Percentiles rank a stretch among this genome's conserved stretches.
phyloP scores from a whole-genome alignment of 306 rosid genomes.

The Pyrus bretschneideri region DNA sequence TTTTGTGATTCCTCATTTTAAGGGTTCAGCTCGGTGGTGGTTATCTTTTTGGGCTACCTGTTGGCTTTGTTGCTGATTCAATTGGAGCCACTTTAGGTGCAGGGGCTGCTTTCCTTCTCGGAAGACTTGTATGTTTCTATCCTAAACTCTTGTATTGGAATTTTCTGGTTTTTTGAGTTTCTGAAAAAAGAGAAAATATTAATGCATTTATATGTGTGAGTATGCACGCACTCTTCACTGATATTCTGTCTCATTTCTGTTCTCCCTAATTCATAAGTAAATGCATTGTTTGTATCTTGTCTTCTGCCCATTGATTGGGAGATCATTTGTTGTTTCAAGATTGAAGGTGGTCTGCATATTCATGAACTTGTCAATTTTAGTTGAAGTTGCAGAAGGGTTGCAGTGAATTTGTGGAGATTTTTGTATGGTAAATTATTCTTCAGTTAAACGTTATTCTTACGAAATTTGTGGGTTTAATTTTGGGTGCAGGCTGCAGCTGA shows the following conservation, averaged over 20 bases:
- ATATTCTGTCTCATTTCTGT: neutral
- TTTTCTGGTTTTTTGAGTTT: neutral
- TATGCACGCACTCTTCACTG: neutral
- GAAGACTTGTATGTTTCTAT: conserved; percentile 63
- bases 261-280: neutral
- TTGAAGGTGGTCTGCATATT: conserved; percentile 39
- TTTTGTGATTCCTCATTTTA: neutral
- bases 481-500: no score
- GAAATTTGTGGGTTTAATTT: no score
- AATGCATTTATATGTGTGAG: no score
- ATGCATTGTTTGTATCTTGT: neutral
- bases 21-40: conserved; percentile 85
- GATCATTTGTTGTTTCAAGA: conserved; percentile 72
- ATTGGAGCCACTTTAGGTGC: conserved; percentile 80
- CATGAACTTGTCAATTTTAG: no score
- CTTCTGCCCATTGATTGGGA: conserved; percentile 40
- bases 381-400: no score
- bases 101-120: conserved; percentile 74
- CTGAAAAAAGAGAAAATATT: neutral
- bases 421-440: no score
- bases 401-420: no score
- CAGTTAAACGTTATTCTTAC: no score
- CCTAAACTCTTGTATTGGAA: neutral
- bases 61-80: conserved; percentile 79
- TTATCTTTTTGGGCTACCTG: conserved; percentile 72